Evolutionary conservation across 1,284 basidiomycete genomes (phyloP), one percentile per base, ranked within the genome.

Genomic region (Sphaerobolus stellatus): DNA sequence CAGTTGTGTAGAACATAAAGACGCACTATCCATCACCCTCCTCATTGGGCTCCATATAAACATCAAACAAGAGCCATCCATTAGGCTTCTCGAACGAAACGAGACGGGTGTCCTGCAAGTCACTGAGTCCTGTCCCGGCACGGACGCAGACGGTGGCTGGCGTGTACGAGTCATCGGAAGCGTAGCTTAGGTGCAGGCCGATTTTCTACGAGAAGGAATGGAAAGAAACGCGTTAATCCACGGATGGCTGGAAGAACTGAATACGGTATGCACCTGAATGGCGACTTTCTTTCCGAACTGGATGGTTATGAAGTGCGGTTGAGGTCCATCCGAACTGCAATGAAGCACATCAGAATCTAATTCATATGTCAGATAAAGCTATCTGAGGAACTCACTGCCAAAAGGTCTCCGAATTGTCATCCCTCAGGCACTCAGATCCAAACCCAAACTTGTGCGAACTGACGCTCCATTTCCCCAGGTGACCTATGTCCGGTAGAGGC

Each of bases 371-470:
- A 41, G n/a, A n/a, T 9, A 40, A 43, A 28, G 27, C 16, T 25
- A 34, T 33, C 33, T n/a, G 24, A 24, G 20, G 24, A 11, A 82
- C 93, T 68, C 71, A 98, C 94, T 99, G 97, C 97, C 97, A 99
- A 64, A 98, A 95, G 0, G 94, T 98, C 40, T 91, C 87, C 38
- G 92, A 86, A 66, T 98, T 90, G 22, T 83, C 81, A 64, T 98
- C 94, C 14, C 86, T 80, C 48, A 99, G 76, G 72, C 95, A 94
- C 64, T 95, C 92, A 16, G 94, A 86, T 5, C 96, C 95, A 66
- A 96, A 97, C 1, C 95, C 95, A 61, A 95, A 96, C 71, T 99
- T 99, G 73, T 86, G 94, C 0, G 91, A 94, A 18, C 94, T 98
- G 7, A 99, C 94, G n/a, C 90, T 89, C 97, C 97, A 99, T 60